Evolutionary conservation across 345 rosid genomes (phyloP).

Genomic region (Eucalyptus decipiens): DNA sequence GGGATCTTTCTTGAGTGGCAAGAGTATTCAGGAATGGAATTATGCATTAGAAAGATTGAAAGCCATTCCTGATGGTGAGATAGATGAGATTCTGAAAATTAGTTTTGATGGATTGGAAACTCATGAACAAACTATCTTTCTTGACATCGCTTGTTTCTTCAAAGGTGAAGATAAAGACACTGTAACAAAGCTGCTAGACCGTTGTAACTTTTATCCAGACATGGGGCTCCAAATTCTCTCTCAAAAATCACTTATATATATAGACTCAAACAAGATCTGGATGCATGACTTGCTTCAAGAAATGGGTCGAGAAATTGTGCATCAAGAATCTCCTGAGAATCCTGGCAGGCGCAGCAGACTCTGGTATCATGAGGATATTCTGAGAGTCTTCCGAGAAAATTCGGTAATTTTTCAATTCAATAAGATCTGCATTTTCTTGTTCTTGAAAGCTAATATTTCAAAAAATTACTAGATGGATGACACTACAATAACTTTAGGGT

Average conservation of each 20-base stretch:
- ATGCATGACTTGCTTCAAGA: constrained; percentile 20
- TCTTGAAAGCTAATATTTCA: background rate
- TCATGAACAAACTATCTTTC: background rate
- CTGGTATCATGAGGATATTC: constrained; percentile 5
- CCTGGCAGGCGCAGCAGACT: constrained; percentile 7
- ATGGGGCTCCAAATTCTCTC: background rate
- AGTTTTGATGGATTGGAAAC: background rate
- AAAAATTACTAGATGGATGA: background rate
- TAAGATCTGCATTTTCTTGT: background rate
- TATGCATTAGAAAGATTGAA: background rate
- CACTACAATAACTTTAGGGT: background rate
- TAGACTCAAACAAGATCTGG: background rate
- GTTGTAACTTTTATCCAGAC: background rate
- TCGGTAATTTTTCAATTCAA: background rate
- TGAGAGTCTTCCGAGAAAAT: background rate
- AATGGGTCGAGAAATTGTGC: constrained; percentile 14
- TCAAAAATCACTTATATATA: background rate
- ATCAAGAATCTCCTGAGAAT: constrained; percentile 1
- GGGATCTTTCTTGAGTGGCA: constrained; percentile 1
- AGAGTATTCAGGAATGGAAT: background rate
- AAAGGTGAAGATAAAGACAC: background rate
- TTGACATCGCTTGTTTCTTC: constrained; percentile 12
- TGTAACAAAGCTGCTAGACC: background rate
- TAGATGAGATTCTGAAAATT: background rate
- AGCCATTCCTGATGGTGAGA: background rate